Base-by-base conservation (phyloP, 306 rosid species). In the Glycine soja region DNA sequence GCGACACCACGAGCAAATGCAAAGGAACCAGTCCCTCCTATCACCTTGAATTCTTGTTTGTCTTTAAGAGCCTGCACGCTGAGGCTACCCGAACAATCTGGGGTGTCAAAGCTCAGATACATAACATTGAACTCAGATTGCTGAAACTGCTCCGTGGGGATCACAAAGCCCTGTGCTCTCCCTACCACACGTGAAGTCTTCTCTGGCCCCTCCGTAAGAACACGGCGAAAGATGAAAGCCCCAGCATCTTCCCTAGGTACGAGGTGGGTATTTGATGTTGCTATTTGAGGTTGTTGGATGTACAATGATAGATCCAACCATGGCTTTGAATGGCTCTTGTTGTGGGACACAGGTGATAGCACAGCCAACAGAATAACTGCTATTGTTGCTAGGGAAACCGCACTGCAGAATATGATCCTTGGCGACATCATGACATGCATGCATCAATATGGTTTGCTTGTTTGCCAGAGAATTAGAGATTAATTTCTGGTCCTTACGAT, bases 1-100 rank as follows among this genome's bases (percentile, higher is more conserved):
- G 93, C 98, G 3, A 89, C 13, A 56, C 99, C 99, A 24, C 91
- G 92, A 30, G 96, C 98, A 89, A 95, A 93, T 5, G 99, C 98
- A 84, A 95, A 93, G 0, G 90, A 91, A 24, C 97, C 96, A 10
- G 97, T 91, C 43, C 99, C 99, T 7, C 98, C 98, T 3, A 93
- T 85, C 15, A 95, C 94, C 1, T 76, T 84, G 48, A 90, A 88
- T 47, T 86, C 86, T 43, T 88, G 85, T 40, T 7, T 63, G 66
- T 82, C 86, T 38, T 85, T 67, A n/a, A 79, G 82, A 4, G 82
- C 92, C 73, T 85, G 83, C 50, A 95, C 86, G 40, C 98, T 84
- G 10, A 95, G 76, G 78, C 92, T 89, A n/a, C 98, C 99, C 0
- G 90, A 89, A 74, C 86, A 86, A 76, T 90, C 80, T 0, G 91